Conservation (phyloP, 2,329 filamentous ascomycete species). For the Clarireedia monteithiana region DNA sequence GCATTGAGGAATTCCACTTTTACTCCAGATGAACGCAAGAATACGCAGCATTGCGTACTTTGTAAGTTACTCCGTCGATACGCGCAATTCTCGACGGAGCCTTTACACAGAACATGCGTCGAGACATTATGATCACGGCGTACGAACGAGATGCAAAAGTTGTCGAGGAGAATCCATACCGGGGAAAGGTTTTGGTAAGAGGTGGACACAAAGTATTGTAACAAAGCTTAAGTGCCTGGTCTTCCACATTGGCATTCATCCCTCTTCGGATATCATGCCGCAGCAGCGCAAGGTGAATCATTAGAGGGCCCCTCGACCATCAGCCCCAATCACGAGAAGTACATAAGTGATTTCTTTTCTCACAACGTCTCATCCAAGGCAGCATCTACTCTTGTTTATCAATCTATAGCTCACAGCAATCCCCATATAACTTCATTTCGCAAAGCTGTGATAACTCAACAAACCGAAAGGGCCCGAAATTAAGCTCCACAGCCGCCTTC, state of each 20-base stretch:
- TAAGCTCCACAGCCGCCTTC: not conserved
- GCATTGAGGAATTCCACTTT: not conserved
- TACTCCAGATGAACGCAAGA: not conserved
- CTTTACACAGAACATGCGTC: too few relatives aligned
- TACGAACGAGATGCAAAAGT: too few relatives aligned
- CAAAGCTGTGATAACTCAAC: too few relatives aligned
- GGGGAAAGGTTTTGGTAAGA: not conserved
- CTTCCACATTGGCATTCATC: conserved; percentile 1
- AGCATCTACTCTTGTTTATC: not conserved
- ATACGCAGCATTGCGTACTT: too few relatives aligned
- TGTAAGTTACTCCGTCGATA: too few relatives aligned
- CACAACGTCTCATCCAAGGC: not conserved
- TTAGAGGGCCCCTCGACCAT: not conserved
- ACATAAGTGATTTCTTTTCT: not conserved
- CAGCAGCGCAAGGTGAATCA: not conserved
- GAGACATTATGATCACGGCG: too few relatives aligned
- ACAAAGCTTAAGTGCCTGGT: not conserved
- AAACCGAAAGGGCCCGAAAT: not conserved
- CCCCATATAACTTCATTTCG: not conserved
- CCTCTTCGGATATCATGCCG: not conserved
- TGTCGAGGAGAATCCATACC: not conserved
- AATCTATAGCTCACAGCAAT: not conserved
- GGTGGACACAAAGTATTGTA: not conserved
- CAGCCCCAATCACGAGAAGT: not conserved
- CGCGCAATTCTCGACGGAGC: too few relatives aligned